Percentiles rank a stretch among this genome's conserved stretches.
Conservation (phyloP, 768 basidiomycete genomes). For the Phanerochaete sordida region DNA sequence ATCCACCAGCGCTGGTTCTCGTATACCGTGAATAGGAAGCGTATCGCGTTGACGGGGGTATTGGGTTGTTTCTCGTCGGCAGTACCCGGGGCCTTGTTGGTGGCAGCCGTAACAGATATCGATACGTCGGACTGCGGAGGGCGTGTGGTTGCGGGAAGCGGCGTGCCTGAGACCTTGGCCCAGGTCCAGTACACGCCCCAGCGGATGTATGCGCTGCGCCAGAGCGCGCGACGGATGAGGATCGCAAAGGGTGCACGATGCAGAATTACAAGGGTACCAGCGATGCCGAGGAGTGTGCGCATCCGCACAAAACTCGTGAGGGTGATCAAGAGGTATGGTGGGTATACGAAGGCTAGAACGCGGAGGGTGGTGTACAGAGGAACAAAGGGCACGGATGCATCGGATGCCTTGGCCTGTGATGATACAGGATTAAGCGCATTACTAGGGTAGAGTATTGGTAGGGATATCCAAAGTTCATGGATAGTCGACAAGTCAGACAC, state of each 20-base stretch:
- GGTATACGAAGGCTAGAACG: conserved; percentile 48
- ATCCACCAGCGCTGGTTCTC: conserved; percentile 99
- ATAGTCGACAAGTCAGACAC: conserved; percentile 67
- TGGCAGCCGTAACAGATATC: conserved; percentile 17
- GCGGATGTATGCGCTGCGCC: conserved; percentile 65
- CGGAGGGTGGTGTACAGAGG: conserved; percentile 45
- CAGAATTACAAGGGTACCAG: conserved; percentile 55
- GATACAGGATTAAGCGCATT: background rate
- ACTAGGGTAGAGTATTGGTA: conserved; percentile 26
- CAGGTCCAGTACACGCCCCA: conserved; percentile 53
- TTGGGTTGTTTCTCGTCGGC: background rate
- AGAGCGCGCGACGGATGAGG: conserved; percentile 51
- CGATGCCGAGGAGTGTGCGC: conserved; percentile 54
- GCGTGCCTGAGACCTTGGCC: conserved; percentile 52
- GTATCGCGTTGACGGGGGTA: conserved; percentile 30
- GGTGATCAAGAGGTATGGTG: conserved; percentile 54
- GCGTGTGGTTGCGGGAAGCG: conserved; percentile 35
- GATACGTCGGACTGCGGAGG: conserved; percentile 30
- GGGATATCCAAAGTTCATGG: conserved; percentile 50
- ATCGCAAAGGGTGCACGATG: conserved; percentile 68
- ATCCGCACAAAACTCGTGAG: conserved; percentile 61
- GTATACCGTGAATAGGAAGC: conserved; percentile 86
- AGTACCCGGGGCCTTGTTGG: conserved; percentile 13
- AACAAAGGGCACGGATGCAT: conserved; percentile 22
- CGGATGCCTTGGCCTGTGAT: background rate